Conservation (phyloP, 1,139 yeast species). For the Sugiyamaella paludigena region DNA sequence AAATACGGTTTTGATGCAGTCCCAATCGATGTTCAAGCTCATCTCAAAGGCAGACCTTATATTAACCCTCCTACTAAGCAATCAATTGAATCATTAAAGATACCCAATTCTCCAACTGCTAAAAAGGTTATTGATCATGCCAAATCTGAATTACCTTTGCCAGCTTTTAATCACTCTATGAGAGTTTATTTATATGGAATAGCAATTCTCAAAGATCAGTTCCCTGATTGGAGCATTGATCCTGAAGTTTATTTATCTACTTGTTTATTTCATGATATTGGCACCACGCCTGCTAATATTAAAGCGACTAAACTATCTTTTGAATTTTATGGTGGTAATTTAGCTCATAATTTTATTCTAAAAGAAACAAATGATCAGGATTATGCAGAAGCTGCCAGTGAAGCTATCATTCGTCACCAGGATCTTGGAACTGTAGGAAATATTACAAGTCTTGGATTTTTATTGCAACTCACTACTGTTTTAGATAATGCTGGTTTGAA, state of each 20-base stretch:
- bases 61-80: conserved; percentile 16
- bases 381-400: conserved; percentile 26
- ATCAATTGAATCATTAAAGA: conserved; percentile 9
- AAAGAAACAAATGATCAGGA: conserved; percentile 20
- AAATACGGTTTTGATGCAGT: conserved; percentile 21
- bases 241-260: conserved; percentile 20
- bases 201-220: conserved; percentile 23
- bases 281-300: conserved; percentile 23
- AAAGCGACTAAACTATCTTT: conserved; percentile 26
- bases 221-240: conserved; percentile 23
- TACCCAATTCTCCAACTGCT: conserved; percentile 15
- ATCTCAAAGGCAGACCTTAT: conserved; percentile 13
- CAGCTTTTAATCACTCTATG: conserved; percentile 24
- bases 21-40: conserved; percentile 16
- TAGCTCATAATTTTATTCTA: conserved; percentile 23
- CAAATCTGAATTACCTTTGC: conserved; percentile 17
- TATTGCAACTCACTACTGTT: conserved; percentile 26
- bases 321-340: conserved; percentile 26
- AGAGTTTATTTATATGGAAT: conserved; percentile 23
- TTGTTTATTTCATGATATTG: conserved; percentile 25
- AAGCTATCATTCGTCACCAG: conserved; percentile 27
- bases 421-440: conserved; percentile 24
- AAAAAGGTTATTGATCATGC: conserved; percentile 18
- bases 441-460: conserved; percentile 22
- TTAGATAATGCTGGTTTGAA: conserved; percentile 26